Evolutionary conservation across 2,329 filamentous ascomycete species (phyloP), one percentile per base, ranked within the genome.

Genomic region (Fusarium napiforme): DNA sequence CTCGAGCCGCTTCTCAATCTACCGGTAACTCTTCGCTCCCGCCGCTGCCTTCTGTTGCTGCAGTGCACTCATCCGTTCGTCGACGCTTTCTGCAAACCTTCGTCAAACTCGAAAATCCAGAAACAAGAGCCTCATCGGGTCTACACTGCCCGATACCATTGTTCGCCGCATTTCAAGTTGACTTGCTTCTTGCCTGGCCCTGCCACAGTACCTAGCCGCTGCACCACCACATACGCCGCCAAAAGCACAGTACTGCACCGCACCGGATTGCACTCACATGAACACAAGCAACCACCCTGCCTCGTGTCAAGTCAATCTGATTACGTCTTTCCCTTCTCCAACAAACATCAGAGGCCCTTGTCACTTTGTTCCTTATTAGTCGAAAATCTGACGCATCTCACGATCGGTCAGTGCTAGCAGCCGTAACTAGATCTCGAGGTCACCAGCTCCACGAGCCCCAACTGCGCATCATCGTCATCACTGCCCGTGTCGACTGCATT

Each of bases 371-470:
- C 21, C 64, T 60, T 45, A 47, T 70, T 67, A 53, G 60, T 63
- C 60, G 60, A 28, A 61, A 66, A 60, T 39, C 58, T 62, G 62
- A 74, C 56, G 56, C 50, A 61, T 71, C 53, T 73, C 73, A 73
- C 67, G 71, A 75, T 77, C 61, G 64, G 67, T 75, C 70, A 50
- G 75, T 77, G 61, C 71, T 74, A 77, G 75, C 66, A 71, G 75
- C 71, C 62, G 71, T 65, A 62, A 71, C 64, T 58, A 74, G 58
- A 72, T 67, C 68, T 74, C 59, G 70, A 74, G 67, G 69, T 67
- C 73, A 75, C 61, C 65, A 69, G 62, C 64, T 67, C 66, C 53
- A 68, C 71, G 52, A 73, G 65, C 64, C 72, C 64, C 62, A 62
- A 66, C 52, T 66, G 56, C 64, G 59, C 61, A 69, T 59, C 73